Evolutionary conservation across 495 filamentous ascomycete genomes (phyloP).

Genomic region (Cenococcum geophilum): DNA sequence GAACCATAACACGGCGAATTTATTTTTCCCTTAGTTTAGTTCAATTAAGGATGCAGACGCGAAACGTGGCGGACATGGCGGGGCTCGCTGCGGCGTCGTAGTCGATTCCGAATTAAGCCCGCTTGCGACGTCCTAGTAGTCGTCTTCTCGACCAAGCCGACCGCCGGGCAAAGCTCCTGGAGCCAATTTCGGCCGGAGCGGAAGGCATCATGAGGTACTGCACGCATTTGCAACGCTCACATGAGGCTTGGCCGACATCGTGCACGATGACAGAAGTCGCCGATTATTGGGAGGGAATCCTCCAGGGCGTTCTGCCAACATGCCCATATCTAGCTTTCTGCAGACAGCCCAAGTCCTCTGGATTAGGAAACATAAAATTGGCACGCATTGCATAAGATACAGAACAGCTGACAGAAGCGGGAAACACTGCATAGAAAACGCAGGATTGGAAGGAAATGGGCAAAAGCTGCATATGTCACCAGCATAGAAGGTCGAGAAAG

Average conservation of each 20-base stretch:
- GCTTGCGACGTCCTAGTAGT: not conserved
- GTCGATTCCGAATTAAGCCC: not conserved
- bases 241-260: no score
- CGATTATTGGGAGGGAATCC: no score
- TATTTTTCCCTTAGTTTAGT: not conserved
- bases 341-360: not conserved
- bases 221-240: no score
- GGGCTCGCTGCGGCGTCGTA: not conserved
- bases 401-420: not conserved
- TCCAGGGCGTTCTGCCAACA: not conserved
- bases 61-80: not conserved
- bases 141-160: not conserved
- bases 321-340: not conserved
- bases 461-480: not conserved
- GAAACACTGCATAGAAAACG: not conserved
- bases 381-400: not conserved
- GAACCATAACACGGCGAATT: not conserved
- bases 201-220: no score
- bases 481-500: conserved; percentile 3
- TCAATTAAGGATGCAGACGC: not conserved
- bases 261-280: no score
- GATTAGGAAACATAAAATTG: not conserved
- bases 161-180: no score
- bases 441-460: not conserved
- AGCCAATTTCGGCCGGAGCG: no score